A percentile compares a stretch with the other conserved stretches of the same genome.
Conservation (phyloP, 2,329 filamentous ascomycete species). For the Xylaria sp. region DNA sequence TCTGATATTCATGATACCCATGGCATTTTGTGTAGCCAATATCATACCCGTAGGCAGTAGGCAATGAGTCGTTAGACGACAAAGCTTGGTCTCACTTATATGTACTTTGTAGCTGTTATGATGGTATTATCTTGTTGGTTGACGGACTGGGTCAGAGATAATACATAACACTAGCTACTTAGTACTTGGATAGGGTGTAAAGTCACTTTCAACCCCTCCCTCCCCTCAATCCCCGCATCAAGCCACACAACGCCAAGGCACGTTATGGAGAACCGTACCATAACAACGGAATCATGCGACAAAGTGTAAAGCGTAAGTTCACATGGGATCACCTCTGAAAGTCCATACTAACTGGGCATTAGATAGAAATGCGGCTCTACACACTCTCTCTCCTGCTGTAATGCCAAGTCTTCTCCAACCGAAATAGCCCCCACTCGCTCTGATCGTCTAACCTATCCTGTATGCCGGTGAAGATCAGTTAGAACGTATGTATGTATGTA, state of each 20-base stretch:
- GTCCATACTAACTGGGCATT: background rate
- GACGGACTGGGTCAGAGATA: background rate
- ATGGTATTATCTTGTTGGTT: background rate
- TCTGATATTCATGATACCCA: background rate
- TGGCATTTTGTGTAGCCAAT: background rate
- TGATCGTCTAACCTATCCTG: background rate
- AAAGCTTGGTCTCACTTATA: background rate
- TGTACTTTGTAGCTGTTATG: background rate
- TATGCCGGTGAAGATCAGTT: background rate
- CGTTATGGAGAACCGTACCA: background rate
- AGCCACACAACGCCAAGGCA: constrained; percentile 22
- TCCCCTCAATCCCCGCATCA: constrained; percentile 2
- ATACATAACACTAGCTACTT: background rate
- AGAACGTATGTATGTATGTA: too few species aligned
- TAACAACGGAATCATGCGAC: constrained; percentile 1
- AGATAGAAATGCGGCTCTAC: background rate
- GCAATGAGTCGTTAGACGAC: background rate
- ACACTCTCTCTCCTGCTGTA: background rate
- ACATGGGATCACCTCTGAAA: background rate
- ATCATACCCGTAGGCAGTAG: background rate
- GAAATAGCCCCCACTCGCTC: background rate
- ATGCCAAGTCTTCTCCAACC: background rate
- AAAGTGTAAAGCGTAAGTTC: background rate
- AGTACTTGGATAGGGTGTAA: background rate
- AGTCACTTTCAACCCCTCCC: background rate